A percentile compares a stretch with the other conserved stretches of the same genome.
Evolutionary conservation across 768 basidiomycete species (phyloP).

Genomic region (Mycena sanguinolenta): DNA sequence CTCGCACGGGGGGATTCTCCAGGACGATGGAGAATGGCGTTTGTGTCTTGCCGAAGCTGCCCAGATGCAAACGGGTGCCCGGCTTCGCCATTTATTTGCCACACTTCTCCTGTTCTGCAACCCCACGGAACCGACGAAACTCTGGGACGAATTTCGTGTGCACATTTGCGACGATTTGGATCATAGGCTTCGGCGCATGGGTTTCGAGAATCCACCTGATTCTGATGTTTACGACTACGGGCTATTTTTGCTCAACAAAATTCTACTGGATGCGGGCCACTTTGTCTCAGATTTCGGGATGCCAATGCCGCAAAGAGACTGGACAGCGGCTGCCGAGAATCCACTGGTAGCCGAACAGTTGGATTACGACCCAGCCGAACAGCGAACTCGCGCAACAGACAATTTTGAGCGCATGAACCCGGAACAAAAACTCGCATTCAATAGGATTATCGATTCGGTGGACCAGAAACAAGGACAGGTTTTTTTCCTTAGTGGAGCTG

Average conservation of each 20-base stretch:
- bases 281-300: constrained; percentile 35
- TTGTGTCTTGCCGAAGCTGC: constrained; percentile 52
- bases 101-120: constrained; percentile 37
- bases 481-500: background rate
- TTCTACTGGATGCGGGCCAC: background rate
- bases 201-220: background rate
- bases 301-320: background rate
- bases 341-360: background rate
- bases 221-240: background rate
- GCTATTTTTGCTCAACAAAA: constrained; percentile 4
- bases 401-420: background rate
- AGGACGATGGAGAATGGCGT: constrained; percentile 58
- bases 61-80: constrained; percentile 47
- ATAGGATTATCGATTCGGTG: background rate
- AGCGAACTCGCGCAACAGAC: background rate
- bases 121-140: background rate
- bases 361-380: background rate
- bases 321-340: background rate
- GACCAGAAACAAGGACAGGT: background rate
- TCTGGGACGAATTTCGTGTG: background rate
- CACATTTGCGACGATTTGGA: constrained; percentile 4
- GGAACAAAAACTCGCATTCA: background rate
- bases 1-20: constrained; percentile 48
- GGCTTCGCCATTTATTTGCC: constrained; percentile 50
- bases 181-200: constrained; percentile 5